Evolutionary conservation across 2,329 filamentous ascomycete species (phyloP), one percentile per base, ranked within the genome.

Genomic region (Myriosclerotinia scirpicola): DNA sequence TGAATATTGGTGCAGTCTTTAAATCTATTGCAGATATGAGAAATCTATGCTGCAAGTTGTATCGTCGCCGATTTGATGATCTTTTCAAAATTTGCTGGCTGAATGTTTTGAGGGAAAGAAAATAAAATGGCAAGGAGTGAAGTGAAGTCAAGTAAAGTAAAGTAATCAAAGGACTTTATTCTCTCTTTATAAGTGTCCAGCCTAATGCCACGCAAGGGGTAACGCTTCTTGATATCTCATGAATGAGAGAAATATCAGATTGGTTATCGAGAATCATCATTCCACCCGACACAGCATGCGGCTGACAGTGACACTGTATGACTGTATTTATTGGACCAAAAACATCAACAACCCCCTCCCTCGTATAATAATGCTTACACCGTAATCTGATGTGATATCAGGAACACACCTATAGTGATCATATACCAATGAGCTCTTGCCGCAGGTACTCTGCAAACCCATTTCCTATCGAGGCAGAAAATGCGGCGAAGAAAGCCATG

Each of bases 401-500:
- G 17, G 17, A n/a, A 26, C 44, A 36, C 30, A 11, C n/a, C 55
- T 40, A 15, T 22, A 14, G n/a, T 42, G n/a, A 26, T 59, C 14
- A 65, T 60, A 30, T 36, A 67, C n/a, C 54, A 26, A 67, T 66
- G 46, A 73, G 59, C 52, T 77, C 75, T 3, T 71, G 73, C 64
- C 73, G 76, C 68, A 87, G 73, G 75, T 82, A 88, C 67, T 84
- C 82, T 50, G 79, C 78, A 75, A 88, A 82, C 3, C 82, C 82
- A 8, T 76, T 81, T 69, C 87, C 83, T 22, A 89, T 82, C 64
- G 85, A 87, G 44, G 81, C 81, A 40, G 85, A 87, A 69, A 89
- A 85, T 34, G 85, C 82, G 2, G 86, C 82, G 73, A 84, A 87
- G 68, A 86, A 81, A 4, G 83, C 80, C 81, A 86, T 84, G 54